Evolutionary conservation across 179 eudicot genomes (phyloP), one percentile per base, ranked within the genome.

Genomic region (Spinacia oleracea): DNA sequence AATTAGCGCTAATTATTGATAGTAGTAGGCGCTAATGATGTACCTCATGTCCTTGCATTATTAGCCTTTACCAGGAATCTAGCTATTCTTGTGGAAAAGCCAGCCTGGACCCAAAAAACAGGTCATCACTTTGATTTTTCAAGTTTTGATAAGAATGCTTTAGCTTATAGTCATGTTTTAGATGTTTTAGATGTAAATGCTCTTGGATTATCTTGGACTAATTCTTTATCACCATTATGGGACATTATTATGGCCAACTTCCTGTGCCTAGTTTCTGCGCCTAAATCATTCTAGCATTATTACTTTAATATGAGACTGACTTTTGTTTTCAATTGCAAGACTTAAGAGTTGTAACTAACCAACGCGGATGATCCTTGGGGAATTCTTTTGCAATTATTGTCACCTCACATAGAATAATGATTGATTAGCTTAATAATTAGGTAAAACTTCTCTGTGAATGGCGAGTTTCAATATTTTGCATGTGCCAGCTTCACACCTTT

Each of bases 41-140:
- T 70, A 70, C 51, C 34, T 60, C 73, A 45, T 45, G 73, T 23
- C 59, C 74, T 71, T 71, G 59, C 23, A 71, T 48, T 48, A 71
- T 46, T 71, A 71, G 27, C 35, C 66, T 35, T 18, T 23, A 11
- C 46, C 27, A 34, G 70, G 70, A 65, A 34, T 65, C 23, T 67
- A 27, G 50, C 72, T 40, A 42, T 43, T 69, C 51, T 23, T 43
- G 53, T 69, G 53, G 50, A 42, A 34, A 34, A 20, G 48, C 62
- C 81, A 70, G 64, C 76, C 76, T 78, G 70, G 76, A 60, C 63
- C 1, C 18, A 43, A 51, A 71, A 71, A 45, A 70, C 76, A 46
- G 73, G 60, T 48, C 60, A 71, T 50, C 42, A 16, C 34, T 7
- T 40, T 15, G 50, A 69, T 31, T 71, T 50, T 78, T 71, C 76